Evolutionary conservation across 2,329 filamentous ascomycete genomes (phyloP).

Genomic region (Dothideomycetes sp.): DNA sequence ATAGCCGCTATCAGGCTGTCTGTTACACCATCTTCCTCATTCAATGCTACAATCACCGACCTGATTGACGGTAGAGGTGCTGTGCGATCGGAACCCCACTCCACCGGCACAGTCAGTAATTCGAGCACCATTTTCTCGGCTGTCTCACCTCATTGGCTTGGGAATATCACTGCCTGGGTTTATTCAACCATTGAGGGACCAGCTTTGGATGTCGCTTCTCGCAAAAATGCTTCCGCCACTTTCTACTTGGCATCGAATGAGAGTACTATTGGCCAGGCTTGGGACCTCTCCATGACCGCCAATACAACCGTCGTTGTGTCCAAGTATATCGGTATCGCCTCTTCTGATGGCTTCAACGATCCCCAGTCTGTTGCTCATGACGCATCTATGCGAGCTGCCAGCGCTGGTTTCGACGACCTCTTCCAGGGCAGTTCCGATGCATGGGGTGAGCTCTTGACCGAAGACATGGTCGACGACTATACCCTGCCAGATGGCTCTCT

Average conservation of each 20-base stretch:
- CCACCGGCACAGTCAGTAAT: conserved; percentile 46
- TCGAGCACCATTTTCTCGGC: conserved; percentile 52
- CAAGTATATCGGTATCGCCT: conserved; percentile 62
- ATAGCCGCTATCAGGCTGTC: conserved; percentile 52
- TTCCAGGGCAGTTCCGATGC: conserved; percentile 49
- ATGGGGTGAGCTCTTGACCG: conserved; percentile 53
- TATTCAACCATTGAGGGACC: conserved; percentile 45
- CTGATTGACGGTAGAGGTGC: conserved; percentile 59
- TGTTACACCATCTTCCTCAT: conserved; percentile 45
- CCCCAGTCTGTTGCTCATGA: conserved; percentile 46
- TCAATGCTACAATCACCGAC: conserved; percentile 54
- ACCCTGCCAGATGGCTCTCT: conserved; percentile 47
- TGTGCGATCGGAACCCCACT: conserved; percentile 51
- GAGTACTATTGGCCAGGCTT: conserved; percentile 56
- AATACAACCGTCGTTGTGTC: conserved; percentile 47
- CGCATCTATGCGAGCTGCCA: conserved; percentile 43
- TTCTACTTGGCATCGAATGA: conserved; percentile 46
- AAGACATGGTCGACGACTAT: conserved; percentile 56
- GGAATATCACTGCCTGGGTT: conserved; percentile 54
- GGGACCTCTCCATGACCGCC: conserved; percentile 44
- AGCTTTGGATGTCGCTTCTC: conserved; percentile 29
- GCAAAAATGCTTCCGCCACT: conserved; percentile 36
- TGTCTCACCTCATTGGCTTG: conserved; percentile 53
- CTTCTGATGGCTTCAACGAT: conserved; percentile 56
- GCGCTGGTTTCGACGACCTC: conserved; percentile 47